Percentiles rank a stretch among this genome's conserved stretches.
phyloP scores from a whole-genome alignment of 768 basidiomycete species.

The Suillus variegatus region DNA sequence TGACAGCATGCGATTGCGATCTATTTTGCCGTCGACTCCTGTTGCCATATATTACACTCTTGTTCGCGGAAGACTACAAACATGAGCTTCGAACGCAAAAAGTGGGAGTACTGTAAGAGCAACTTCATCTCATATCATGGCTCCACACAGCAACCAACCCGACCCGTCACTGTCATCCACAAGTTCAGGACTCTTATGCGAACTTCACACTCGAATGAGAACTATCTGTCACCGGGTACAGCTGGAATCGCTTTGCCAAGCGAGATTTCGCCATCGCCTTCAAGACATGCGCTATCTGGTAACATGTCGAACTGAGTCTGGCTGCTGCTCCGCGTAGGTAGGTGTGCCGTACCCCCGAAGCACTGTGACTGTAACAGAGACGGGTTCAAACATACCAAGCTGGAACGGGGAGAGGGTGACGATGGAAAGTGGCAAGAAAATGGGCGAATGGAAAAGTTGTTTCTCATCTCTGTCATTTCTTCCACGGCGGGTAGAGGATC shows the following conservation, averaged over 20 bases:
- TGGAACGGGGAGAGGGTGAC: slow-evolving; percentile 10
- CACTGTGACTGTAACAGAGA: not conserved
- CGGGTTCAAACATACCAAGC: not conserved
- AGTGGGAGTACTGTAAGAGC: not conserved
- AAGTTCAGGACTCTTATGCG: not conserved
- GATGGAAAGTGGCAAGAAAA: not conserved
- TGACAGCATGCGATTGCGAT: not conserved
- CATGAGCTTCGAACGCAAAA: not conserved
- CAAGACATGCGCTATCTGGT: not conserved
- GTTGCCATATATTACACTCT: not conserved
- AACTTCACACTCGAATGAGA: not conserved
- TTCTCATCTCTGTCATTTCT: slow-evolving; percentile 1
- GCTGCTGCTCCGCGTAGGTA: not conserved
- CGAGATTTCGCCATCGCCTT: not conserved
- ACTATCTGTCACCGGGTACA: not conserved
- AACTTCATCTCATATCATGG: not conserved
- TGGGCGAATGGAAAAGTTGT: not conserved
- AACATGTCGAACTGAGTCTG: not conserved
- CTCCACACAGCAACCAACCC: not conserved
- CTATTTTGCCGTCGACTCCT: not conserved
- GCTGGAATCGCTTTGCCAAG: not conserved
- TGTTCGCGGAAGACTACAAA: not conserved
- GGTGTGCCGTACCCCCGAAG: not conserved
- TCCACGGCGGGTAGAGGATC: not conserved
- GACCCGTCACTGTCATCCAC: not conserved